Evolutionary conservation across 768 basidiomycete genomes (phyloP).

Genomic region (Lenzites betulinus): DNA sequence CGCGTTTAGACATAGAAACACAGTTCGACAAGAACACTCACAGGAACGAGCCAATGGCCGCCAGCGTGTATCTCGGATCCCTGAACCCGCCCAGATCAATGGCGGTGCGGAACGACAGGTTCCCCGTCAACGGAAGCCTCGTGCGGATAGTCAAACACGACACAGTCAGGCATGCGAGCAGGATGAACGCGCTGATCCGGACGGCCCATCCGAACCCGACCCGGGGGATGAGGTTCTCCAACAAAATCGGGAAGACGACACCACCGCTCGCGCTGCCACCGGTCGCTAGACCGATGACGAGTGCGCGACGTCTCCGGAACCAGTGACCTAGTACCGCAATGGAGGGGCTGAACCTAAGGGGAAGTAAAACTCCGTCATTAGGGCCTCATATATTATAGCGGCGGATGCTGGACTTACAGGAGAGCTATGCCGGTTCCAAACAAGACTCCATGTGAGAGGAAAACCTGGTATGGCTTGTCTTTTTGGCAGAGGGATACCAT

Average conservation of each 20-base stretch:
- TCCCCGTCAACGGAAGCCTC: conserved; percentile 28
- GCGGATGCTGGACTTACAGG: conserved; percentile 16
- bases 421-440: conserved; percentile 33
- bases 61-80: conserved; percentile 26
- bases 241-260: conserved; percentile 52
- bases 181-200: conserved; percentile 33
- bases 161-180: conserved; percentile 27
- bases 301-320: conserved; percentile 37
- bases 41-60: conserved; percentile 26
- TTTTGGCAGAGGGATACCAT: conserved; percentile 31
- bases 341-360: conserved; percentile 35
- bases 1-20: neutral
- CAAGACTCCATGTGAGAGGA: conserved; percentile 34
- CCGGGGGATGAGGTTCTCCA: conserved; percentile 43
- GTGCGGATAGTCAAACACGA: conserved; percentile 32
- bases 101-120: conserved; percentile 24
- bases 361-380: neutral
- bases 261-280: conserved; percentile 49
- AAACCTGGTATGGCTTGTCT: conserved; percentile 32
- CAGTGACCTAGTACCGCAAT: conserved; percentile 37
- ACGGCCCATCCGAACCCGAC: conserved; percentile 36
- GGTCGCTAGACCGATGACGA: conserved; percentile 41
- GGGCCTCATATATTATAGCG: neutral
- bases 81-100: conserved; percentile 33
- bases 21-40: conserved; percentile 11